phyloP scores from a whole-genome alignment of 1,139 yeast species.

The Starmera stellimalicola region DNA sequence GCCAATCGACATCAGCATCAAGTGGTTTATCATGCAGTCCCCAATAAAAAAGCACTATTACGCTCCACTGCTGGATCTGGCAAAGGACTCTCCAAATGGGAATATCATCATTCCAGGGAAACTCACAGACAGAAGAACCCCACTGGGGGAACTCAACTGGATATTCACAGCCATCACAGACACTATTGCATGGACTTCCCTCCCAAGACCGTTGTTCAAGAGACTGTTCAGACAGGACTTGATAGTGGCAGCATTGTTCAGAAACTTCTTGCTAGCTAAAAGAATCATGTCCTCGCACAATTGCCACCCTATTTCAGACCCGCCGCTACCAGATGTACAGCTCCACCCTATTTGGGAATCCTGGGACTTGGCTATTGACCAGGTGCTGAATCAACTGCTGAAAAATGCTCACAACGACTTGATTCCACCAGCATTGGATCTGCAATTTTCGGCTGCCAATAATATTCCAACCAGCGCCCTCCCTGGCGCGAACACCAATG shows the following conservation, averaged over 20 bases:
- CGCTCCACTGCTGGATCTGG: constrained; percentile 35
- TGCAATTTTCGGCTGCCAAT: constrained; percentile 6
- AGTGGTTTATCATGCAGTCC: constrained; percentile 85
- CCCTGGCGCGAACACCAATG: constrained; percentile 7
- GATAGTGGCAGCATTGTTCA: constrained; percentile 91
- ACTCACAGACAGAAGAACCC: constrained; percentile 86
- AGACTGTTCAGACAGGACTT: constrained; percentile 88
- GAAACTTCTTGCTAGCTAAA: constrained; percentile 86
- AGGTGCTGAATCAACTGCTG: constrained; percentile 67
- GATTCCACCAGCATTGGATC: constrained; percentile 11
- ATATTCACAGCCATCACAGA: constrained; percentile 97
- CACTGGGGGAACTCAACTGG: constrained; percentile 95
- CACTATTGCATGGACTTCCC: constrained; percentile 94
- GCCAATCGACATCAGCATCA: constrained; percentile 89
- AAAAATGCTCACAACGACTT: constrained; percentile 24
- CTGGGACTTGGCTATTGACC: constrained; percentile 97
- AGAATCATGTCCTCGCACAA: constrained; percentile 90
- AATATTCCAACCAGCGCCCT: constrained; percentile 4
- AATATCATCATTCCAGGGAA: constrained; percentile 80
- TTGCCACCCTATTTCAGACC: constrained; percentile 92
- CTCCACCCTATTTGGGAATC: constrained; percentile 96
- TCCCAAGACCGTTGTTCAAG: constrained; percentile 83
- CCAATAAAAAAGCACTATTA: constrained; percentile 59
- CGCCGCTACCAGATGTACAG: constrained; percentile 79
- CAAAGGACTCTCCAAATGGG: constrained; percentile 34